These are phyloP conservation scores for Sphaerulina musiva DNA, from an alignment of 2,329 filamentous ascomycete genomes.

Conservation along the genomic window DNA sequence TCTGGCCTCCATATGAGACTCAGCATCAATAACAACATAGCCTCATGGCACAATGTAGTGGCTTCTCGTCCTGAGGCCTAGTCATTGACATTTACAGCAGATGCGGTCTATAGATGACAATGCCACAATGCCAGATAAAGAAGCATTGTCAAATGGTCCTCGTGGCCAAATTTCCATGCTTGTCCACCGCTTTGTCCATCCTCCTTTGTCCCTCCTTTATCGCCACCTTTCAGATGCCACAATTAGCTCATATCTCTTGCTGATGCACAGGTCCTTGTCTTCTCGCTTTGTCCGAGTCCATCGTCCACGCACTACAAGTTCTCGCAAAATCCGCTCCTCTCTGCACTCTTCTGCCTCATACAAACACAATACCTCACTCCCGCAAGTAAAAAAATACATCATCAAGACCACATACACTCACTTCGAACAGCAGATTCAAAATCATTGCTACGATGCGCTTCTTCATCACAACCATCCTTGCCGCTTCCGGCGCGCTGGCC, in stretches of 20 bases:
- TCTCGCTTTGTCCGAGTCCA: not conserved
- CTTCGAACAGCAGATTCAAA: not conserved
- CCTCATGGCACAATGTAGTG: too few relatives aligned
- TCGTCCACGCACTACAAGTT: not conserved
- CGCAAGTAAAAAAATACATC: not conserved
- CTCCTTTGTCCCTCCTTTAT: not conserved
- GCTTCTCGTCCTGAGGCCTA: too few relatives aligned
- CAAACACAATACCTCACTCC: not conserved
- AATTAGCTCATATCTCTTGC: not conserved
- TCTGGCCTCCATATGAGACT: too few relatives aligned
- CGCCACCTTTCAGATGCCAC: not conserved
- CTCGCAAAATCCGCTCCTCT: not conserved
- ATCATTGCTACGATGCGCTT: conserved; percentile 4
- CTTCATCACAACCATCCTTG: conserved; percentile 9
- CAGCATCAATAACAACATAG: too few relatives aligned
- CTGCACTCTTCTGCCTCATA: not conserved
- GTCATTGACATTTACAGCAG: too few relatives aligned
- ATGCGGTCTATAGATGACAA: too few relatives aligned
- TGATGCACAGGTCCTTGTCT: not conserved
- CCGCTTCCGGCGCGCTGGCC: conserved; percentile 16
- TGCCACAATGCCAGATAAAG: too few relatives aligned
- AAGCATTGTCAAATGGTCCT: too few relatives aligned
- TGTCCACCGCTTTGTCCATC: too few relatives aligned
- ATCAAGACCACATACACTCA: not conserved
- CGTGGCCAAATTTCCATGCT: too few relatives aligned